These are phyloP conservation scores for Volutella citrinella DNA, from an alignment of 2,329 filamentous ascomycete genomes.

Conservation along the genomic window DNA sequence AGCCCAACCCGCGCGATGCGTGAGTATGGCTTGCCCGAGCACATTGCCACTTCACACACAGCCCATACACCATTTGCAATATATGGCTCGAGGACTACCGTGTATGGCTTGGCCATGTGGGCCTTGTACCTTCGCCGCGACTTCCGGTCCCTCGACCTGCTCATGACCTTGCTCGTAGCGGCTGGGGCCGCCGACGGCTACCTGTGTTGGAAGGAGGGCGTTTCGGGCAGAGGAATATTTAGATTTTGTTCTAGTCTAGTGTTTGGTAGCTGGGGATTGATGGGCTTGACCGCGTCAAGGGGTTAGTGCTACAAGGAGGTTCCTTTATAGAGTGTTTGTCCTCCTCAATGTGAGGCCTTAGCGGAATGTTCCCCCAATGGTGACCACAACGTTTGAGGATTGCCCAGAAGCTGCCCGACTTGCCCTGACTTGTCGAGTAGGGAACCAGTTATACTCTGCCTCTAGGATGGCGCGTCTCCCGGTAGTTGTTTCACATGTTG, in stretches of 20 bases:
- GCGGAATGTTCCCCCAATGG: too few species aligned
- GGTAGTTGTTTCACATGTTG: too few species aligned
- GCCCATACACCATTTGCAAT: slow-evolving; percentile 29
- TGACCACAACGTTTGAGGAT: too few species aligned
- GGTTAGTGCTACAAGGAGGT: too few species aligned
- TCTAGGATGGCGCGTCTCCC: too few species aligned
- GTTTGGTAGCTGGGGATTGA: slow-evolving; percentile 15
- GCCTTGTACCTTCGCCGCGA: slow-evolving; percentile 20
- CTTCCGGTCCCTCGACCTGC: slow-evolving; percentile 16
- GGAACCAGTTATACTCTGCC: too few species aligned
- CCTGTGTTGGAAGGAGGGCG: slow-evolving; percentile 22
- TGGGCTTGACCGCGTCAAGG: slow-evolving; percentile 17
- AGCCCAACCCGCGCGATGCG: slow-evolving; percentile 29
- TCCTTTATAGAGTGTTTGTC: too few species aligned
- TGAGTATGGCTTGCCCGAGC: slow-evolving; percentile 31
- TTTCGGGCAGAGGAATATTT: slow-evolving; percentile 9
- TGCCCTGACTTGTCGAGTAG: too few species aligned
- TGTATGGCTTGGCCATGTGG: slow-evolving; percentile 20
- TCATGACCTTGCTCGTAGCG: slow-evolving; percentile 15
- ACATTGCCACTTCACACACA: slow-evolving; percentile 26
- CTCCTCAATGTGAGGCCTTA: too few species aligned
- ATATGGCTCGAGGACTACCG: slow-evolving; percentile 19
- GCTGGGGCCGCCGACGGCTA: slow-evolving; percentile 20
- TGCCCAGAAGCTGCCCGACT: too few species aligned
- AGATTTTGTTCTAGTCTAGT: slow-evolving; percentile 11